Base-by-base conservation (phyloP, 331 rosid genomes). In the Malus hybrid region DNA sequence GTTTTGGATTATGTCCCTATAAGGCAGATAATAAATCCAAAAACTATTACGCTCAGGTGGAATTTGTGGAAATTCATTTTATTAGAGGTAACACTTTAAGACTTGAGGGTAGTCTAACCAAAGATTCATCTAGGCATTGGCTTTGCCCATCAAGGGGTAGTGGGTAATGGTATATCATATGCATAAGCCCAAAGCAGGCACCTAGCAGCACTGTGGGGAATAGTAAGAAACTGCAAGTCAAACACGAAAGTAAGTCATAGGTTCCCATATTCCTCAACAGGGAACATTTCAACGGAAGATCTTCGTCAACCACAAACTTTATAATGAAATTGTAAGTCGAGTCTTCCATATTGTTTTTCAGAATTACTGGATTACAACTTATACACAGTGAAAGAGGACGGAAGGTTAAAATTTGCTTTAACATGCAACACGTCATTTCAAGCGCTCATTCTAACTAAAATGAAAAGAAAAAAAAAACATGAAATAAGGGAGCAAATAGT, bases 401-500 rank as follows among this genome's bases (percentile, higher is more conserved):
- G 36, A 73, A 6, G 19, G 5, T 0, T 10, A 20, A 36, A 59
- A 6, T 1, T 57, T 72, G 4, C 67, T 71, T 50, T 7, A 55
- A 7, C 3, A 33, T 13, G 20, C 65, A n/a, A 55, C 50, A 55
- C 4, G 27, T 54, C 62, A 33, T 28, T 52, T 69, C 20, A 12
- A 46, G 61, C 28, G 9, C 13, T 4, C 59, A 73, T 12, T 5
- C 57, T 52, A 46, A 60, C 27, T 9, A 34, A 9, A 24, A 42
- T 22, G 32, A n/a, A 12, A 69, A 22, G 22, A 3, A 29, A 29
- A 29, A 29, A 29, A 69, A 70, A 70, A 65, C 65, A 75, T 66
- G 36, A 76, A 84, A 74, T 63, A 12, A 62, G 11, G 70, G 32
- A 73, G 48, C 36, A 16, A n/a, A 42, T 44, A 65, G 72, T 54